Evolutionary conservation across 2,329 filamentous ascomycete genomes (phyloP), one percentile per base, ranked within the genome.

Genomic region (Apiospora malaysiana): DNA sequence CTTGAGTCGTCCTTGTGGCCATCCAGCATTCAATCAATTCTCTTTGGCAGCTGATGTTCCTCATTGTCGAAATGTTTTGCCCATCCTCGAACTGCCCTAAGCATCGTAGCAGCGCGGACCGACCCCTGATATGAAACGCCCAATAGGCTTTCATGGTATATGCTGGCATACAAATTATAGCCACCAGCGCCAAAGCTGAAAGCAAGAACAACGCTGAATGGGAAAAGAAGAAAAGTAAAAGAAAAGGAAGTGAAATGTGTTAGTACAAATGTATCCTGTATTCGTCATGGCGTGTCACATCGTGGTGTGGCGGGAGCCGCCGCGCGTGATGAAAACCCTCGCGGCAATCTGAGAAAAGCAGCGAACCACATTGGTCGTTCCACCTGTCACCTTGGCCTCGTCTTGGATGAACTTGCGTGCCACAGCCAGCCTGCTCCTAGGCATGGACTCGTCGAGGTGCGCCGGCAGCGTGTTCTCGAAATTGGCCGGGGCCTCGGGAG

Each of bases 321-420:
- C 87, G 2, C 87, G 87, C 43, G 82, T 82, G 70, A 89, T 84
- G 74, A 87, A 91, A 25, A 90, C 89, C 72, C 89, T 85, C 37
- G 87, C 84, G 4, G 90, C 91, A 79, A 94, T 87, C 72, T 92
- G 90, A 74, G 90, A 89, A 70, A 94, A 84, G n/a, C 91, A 87
- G 72, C 92, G 89, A 69, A 92, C 89, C 66, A 93, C 90, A 73
- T 93, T 93, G 1, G 90, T 93, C 1, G 91, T 93, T n/a, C 91
- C 91, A n/a, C 90, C 89, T 16, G 88, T 83, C 32, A 84, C 87
- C 70, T 86, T 85, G 10, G 90, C 86, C 77, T 93, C 90, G 72
- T 91, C 87, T 71, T 89, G 85, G 40, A 94, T 87, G 76, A 93
- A 93, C 77, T 90, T 90, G 76, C 91, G 90, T 2, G 92, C 92